phyloP scores from a whole-genome alignment of 1,284 basidiomycete species.

The Bondarzewia mesenterica region DNA sequence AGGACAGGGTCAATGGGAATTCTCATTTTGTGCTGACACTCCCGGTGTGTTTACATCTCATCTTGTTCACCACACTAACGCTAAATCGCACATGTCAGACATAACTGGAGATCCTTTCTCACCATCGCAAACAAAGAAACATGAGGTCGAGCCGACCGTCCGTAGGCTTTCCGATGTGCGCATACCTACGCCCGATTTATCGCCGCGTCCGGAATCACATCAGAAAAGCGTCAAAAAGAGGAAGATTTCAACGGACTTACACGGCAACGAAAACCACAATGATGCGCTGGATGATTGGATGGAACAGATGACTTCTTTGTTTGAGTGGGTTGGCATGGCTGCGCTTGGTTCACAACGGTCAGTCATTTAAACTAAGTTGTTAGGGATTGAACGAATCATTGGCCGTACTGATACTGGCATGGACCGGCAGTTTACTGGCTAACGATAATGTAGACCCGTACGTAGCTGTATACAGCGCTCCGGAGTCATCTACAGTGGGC shows the following conservation, averaged over 20 bases:
- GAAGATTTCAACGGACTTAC: constrained; percentile 9
- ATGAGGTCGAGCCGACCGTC: constrained; percentile 11
- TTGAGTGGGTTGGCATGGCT: constrained; percentile 69
- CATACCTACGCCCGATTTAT: constrained; percentile 26
- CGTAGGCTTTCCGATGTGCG: constrained; percentile 15
- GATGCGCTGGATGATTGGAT: constrained; percentile 37
- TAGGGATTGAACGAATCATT: background rate
- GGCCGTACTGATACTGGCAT: background rate
- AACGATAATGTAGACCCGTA: constrained; percentile 37
- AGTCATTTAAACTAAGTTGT: background rate
- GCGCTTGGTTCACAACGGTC: constrained; percentile 35
- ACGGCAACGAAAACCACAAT: constrained; percentile 11
- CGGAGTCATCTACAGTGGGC: constrained; percentile 33
- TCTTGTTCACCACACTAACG: background rate
- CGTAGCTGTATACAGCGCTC: constrained; percentile 37
- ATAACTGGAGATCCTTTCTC: constrained; percentile 9
- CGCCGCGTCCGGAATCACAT: constrained; percentile 13
- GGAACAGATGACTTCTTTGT: constrained; percentile 34
- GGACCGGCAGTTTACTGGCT: constrained; percentile 24
- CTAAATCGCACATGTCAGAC: background rate
- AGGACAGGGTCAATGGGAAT: constrained; percentile 12
- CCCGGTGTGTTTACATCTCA: constrained; percentile 1
- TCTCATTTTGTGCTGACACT: constrained; percentile 7
- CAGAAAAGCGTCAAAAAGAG: background rate
- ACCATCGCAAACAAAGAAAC: background rate